Evolutionary conservation across 2,329 filamentous ascomycete species (phyloP), one percentile per base, ranked within the genome.

Genomic region (Lecanoromycetidae sp.): DNA sequence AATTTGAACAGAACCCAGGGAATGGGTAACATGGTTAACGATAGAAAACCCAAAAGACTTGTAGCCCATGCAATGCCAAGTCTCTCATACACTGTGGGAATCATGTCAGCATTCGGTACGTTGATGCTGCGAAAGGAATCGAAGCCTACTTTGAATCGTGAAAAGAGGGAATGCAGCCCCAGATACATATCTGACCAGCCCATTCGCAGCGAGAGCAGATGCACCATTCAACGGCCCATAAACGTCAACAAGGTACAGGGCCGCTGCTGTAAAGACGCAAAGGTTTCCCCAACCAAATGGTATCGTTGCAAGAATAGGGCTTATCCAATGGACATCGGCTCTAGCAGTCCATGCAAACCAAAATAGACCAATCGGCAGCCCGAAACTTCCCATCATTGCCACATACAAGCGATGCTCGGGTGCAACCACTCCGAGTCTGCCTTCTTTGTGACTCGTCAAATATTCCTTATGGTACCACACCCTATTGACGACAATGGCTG

Each of bases 1-100:
- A 84, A 86, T 56, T 74, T 79, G 67, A 84, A 84, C 62, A 90
- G 84, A 12, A 88, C 61, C 62, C 84, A 82, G 0, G 84, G 84
- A 57, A 84, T 80, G 0, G 84, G 82, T 17, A 86, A 68, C 62
- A 83, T 87, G 9, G 71, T 73, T 2, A 87, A 60, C 0, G 82
- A 76, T 5, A 90, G 67, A 65, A 90, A 88, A 0, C 79, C 85
- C 0, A 83, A 84, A 12, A 90, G 67, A 0, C 76, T 79, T 25
- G 74, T 78, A 1, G 82, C 84, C 84, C 84, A 90, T 65, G 87
- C 82, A 46, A 82, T 79, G 41, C 84, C 82, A 3, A 82, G 69
- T 47, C 71, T 65, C 3, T 67, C 37, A 50, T 64, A 67, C 65
- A 68, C 50, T 53, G 25, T 23, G 8, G n/a, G 12, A 10, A 6